Evolutionary conservation across 306 rosid genomes (phyloP).

Genomic region (Vigna reflexopilosa): DNA sequence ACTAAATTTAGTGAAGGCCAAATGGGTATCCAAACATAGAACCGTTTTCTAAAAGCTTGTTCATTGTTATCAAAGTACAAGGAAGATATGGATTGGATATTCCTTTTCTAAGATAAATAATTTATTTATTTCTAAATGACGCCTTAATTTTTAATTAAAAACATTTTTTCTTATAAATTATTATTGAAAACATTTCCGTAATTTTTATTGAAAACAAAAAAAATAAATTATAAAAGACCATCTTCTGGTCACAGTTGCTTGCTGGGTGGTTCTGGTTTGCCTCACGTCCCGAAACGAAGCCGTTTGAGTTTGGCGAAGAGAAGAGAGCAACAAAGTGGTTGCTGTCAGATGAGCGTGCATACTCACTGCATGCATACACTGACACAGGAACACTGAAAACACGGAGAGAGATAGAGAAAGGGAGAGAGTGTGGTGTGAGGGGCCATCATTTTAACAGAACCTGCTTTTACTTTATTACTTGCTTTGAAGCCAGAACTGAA

Average conservation of each 20-base stretch:
- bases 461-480: constrained; percentile 21
- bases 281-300: neutral
- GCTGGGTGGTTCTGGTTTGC: neutral
- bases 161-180: neutral
- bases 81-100: too few species aligned
- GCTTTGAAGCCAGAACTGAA: neutral
- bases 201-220: too few species aligned
- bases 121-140: too few species aligned
- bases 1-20: neutral
- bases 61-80: neutral
- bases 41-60: too few species aligned
- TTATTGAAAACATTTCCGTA: too few species aligned
- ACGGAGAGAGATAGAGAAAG: neutral
- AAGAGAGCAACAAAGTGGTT: constrained; percentile 56
- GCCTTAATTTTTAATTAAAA: neutral
- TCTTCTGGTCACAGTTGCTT: neutral
- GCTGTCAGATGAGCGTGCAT: constrained; percentile 66
- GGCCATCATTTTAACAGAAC: constrained; percentile 39
- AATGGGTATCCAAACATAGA: neutral
- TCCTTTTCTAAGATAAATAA: too few species aligned
- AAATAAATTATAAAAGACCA: too few species aligned
- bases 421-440: constrained; percentile 26
- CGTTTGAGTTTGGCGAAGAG: constrained; percentile 43
- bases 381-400: constrained; percentile 30
- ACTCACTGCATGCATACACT: constrained; percentile 30